Evolutionary conservation across 2,329 filamentous ascomycete species (phyloP).

Genomic region (Leptodontidium sp.): DNA sequence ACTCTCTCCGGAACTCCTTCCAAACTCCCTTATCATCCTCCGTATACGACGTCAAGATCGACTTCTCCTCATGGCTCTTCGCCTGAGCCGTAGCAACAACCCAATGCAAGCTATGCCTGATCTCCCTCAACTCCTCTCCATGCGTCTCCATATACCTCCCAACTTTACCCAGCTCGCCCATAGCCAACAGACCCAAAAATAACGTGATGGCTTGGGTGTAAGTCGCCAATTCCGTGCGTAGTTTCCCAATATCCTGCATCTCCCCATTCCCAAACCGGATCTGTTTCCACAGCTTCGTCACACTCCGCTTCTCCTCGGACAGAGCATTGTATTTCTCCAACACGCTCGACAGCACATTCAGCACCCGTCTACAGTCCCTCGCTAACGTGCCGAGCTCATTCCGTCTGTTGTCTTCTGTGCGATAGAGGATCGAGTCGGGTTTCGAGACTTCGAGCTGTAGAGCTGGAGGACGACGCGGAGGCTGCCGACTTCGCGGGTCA

Average conservation of each 20-base stretch:
- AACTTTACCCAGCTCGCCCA: conserved; percentile 31
- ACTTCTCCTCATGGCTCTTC: conserved; percentile 27
- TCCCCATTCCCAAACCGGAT: conserved; percentile 35
- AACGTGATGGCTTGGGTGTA: conserved; percentile 31
- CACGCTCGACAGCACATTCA: conserved; percentile 18
- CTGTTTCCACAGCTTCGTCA: conserved; percentile 30
- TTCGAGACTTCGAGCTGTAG: conserved; percentile 63
- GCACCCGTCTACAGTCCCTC: conserved; percentile 19
- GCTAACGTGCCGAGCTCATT: conserved; percentile 17
- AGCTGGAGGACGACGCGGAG: conserved; percentile 63
- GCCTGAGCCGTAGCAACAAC: conserved; percentile 28
- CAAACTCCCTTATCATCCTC: conserved; percentile 60
- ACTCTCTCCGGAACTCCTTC: conserved; percentile 61
- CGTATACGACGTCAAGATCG: conserved; percentile 35
- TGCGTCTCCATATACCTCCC: conserved; percentile 32
- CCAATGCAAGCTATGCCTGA: conserved; percentile 30
- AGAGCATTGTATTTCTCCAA: conserved; percentile 32
- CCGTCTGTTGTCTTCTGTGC: conserved; percentile 22
- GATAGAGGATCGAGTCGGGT: conserved; percentile 59
- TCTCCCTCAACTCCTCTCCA: conserved; percentile 27
- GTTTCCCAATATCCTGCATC: conserved; percentile 32
- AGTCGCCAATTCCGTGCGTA: conserved; percentile 29
- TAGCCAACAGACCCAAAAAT: conserved; percentile 27
- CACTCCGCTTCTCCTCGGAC: conserved; percentile 31
- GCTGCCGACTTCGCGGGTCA: conserved; percentile 56